These are phyloP conservation scores for Tetrastigma voinierianum DNA, from an alignment of 164 flowering plant genomes.

Conservation along the genomic window DNA sequence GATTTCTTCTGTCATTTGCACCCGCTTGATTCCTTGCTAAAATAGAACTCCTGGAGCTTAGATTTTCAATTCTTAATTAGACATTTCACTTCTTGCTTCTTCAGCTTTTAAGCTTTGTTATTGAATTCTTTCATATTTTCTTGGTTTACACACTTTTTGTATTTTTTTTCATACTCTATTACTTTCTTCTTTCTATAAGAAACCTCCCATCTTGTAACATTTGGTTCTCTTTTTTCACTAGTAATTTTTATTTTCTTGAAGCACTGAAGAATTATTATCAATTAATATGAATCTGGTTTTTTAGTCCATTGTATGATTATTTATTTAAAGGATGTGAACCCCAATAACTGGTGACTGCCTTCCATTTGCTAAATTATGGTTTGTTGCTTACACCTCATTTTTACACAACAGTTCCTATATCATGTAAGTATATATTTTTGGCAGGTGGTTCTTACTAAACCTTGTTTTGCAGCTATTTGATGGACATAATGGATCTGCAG, in stretches of 20 bases:
- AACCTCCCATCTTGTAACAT: background rate
- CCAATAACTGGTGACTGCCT: background rate
- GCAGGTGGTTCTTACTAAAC: conserved; percentile 8
- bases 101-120: background rate
- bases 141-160: no score
- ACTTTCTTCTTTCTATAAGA: no score
- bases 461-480: conserved; percentile 79
- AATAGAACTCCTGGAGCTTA: no score
- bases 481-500: conserved; percentile 97
- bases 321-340: background rate
- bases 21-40: no score
- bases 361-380: background rate
- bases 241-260: no score
- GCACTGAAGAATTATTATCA: no score
- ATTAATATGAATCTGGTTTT: no score
- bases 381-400: background rate
- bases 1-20: no score
- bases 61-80: background rate
- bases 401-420: background rate
- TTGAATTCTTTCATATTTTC: background rate
- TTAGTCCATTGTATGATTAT: background rate
- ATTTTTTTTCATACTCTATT: no score
- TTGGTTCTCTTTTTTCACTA: background rate
- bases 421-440: background rate
- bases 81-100: background rate